Conservation (phyloP, 306 rosid species). For the Hippophae rhamnoides region DNA sequence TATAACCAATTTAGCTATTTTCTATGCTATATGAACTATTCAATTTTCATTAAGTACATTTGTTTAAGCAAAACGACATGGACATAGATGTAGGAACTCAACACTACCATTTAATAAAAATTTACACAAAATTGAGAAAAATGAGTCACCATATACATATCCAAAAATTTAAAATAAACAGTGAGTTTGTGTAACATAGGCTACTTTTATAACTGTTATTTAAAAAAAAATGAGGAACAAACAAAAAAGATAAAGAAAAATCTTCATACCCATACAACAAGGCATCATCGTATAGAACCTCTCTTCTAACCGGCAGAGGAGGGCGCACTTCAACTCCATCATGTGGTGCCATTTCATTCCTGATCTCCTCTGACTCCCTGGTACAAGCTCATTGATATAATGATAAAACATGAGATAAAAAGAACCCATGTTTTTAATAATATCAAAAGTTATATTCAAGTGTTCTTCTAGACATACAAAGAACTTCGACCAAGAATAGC, state of each 20-base stretch:
- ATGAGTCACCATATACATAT: too few relatives aligned
- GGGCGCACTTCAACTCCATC: constrained; percentile 80
- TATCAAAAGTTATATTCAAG: not conserved
- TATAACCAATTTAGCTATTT: too few relatives aligned
- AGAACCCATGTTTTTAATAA: not conserved
- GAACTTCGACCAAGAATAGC: constrained; percentile 32
- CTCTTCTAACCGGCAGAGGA: constrained; percentile 89
- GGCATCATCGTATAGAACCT: constrained; percentile 79
- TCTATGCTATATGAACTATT: too few relatives aligned
- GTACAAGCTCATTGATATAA: constrained; percentile 3
- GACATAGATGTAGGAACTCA: too few relatives aligned
- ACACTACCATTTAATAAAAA: too few relatives aligned
- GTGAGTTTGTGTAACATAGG: not conserved
- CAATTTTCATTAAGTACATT: too few relatives aligned
- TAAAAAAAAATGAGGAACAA: not conserved
- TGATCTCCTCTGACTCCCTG: constrained; percentile 41
- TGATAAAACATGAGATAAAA: constrained; percentile 8
- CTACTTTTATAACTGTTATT: not conserved
- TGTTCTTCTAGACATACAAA: constrained; percentile 19
- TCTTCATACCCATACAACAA: constrained; percentile 54
- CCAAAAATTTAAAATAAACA: too few relatives aligned
- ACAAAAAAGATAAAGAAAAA: not conserved
- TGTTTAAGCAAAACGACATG: too few relatives aligned
- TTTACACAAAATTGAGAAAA: too few relatives aligned
- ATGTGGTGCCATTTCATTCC: constrained; percentile 31